A percentile compares a stretch with the other conserved stretches of the same genome.
These are phyloP conservation scores for Pseudocercospora ulei DNA, from an alignment of 2,329 filamentous ascomycete species.

Conservation along the genomic window DNA sequence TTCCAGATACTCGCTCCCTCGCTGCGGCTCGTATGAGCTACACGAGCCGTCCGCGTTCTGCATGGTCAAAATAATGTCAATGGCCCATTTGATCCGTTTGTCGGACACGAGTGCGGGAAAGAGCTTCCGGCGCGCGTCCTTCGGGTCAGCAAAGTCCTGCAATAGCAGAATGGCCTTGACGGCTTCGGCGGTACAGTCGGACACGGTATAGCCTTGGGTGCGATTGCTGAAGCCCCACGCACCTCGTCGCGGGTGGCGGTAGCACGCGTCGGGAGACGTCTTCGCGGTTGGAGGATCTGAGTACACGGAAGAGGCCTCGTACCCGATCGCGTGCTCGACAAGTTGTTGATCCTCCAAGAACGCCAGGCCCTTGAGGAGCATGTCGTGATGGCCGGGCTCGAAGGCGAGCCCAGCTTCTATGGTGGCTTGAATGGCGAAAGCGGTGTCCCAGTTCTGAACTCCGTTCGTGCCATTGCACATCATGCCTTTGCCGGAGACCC, in stretches of 20 bases:
- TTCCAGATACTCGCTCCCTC: constrained; percentile 69
- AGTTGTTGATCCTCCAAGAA: constrained; percentile 92
- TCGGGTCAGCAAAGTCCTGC: constrained; percentile 57
- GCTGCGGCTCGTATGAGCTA: constrained; percentile 76
- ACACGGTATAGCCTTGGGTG: constrained; percentile 88
- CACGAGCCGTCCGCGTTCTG: constrained; percentile 81
- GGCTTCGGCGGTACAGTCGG: constrained; percentile 86
- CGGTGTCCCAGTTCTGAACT: constrained; percentile 95
- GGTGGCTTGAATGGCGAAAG: constrained; percentile 75
- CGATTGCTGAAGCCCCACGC: constrained; percentile 94
- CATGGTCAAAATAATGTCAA: constrained; percentile 84
- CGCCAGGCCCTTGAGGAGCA: constrained; percentile 70
- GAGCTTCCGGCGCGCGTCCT: constrained; percentile 18
- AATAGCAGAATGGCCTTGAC: constrained; percentile 77
- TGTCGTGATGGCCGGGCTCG: constrained; percentile 66
- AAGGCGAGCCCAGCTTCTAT: constrained; percentile 69
- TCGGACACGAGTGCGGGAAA: constrained; percentile 68
- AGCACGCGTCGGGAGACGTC: constrained; percentile 38
- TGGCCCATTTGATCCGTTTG: constrained; percentile 70
- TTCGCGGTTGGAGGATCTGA: constrained; percentile 30
- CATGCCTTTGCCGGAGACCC: constrained; percentile 89
- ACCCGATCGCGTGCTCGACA: constrained; percentile 66
- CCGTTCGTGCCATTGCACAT: constrained; percentile 93
- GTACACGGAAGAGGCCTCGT: constrained; percentile 51
- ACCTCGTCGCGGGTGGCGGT: constrained; percentile 82